Evolutionary conservation across 2,329 filamentous ascomycete genomes (phyloP).

Genomic region (Pyricularia pennisetigena): DNA sequence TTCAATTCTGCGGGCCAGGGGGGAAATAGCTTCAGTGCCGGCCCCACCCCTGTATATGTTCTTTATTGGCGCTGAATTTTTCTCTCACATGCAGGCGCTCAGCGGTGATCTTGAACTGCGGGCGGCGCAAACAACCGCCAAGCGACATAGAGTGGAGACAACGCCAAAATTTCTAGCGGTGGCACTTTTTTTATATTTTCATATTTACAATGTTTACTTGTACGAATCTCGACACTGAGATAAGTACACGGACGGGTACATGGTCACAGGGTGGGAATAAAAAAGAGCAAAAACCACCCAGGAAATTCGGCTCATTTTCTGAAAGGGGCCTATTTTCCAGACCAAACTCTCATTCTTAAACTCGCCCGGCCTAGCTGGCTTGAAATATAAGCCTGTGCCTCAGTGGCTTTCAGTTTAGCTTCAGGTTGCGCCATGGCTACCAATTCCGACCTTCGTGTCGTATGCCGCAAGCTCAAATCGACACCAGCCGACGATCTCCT

Average conservation of each 20-base stretch:
- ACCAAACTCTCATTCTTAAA: background rate
- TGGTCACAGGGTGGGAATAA: too few relatives aligned
- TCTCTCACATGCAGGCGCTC: background rate
- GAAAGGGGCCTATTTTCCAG: background rate
- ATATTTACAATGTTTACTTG: background rate
- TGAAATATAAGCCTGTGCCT: background rate
- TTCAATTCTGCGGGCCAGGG: background rate
- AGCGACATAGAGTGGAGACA: background rate
- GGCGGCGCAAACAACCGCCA: background rate
- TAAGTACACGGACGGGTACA: background rate
- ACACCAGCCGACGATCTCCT: conserved; percentile 66
- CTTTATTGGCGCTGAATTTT: background rate
- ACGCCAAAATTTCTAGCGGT: background rate
- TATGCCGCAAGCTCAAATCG: conserved; percentile 62
- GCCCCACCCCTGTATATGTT: background rate
- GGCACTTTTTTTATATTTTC: background rate
- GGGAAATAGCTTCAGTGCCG: background rate
- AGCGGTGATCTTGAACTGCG: background rate
- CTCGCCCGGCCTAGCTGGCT: background rate
- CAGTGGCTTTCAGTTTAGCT: background rate
- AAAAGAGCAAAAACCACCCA: background rate
- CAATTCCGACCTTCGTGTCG: conserved; percentile 50
- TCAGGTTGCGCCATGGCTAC: conserved; percentile 21
- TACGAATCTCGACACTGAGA: background rate
- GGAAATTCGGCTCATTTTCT: background rate